Evolutionary conservation across 345 rosid genomes (phyloP).

Genomic region (Eucalyptus guilfoylei): DNA sequence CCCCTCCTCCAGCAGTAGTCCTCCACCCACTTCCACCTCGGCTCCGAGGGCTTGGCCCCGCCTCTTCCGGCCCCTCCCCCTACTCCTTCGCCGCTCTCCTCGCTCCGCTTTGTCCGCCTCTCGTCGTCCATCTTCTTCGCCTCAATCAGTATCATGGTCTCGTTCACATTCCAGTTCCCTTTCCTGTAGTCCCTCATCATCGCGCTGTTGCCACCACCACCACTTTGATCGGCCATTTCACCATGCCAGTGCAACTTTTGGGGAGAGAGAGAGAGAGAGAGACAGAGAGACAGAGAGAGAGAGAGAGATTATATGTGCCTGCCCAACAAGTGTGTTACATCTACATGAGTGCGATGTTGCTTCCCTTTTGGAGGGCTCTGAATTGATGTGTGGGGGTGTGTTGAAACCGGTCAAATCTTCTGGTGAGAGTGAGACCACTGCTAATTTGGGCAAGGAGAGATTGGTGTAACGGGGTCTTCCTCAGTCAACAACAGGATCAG

Average conservation of each 20-base stretch:
- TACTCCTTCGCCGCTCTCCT: conserved; percentile 17
- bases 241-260: conserved; percentile 3
- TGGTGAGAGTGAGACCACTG: neutral
- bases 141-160: conserved; percentile 75
- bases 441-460: conserved; percentile 7
- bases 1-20: conserved; percentile 70
- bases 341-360: neutral
- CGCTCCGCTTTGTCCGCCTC: conserved; percentile 53
- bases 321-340: neutral
- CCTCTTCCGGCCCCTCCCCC: neutral
- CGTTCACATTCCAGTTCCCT: conserved; percentile 76
- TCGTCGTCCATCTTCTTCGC: conserved; percentile 89
- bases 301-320: neutral
- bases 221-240: conserved; percentile 44
- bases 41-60: conserved; percentile 44
- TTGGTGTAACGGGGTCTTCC: neutral
- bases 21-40: conserved; percentile 96
- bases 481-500: neutral
- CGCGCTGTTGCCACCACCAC: neutral
- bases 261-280: neutral
- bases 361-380: conserved; percentile 12
- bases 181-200: conserved; percentile 70
- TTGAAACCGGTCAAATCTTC: conserved; percentile 19
- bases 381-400: neutral
- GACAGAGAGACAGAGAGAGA: neutral